Percentiles rank a stretch among this genome's conserved stretches.
Conservation (phyloP, 2,329 filamentous ascomycete genomes). For the Arthroderma sp. region DNA sequence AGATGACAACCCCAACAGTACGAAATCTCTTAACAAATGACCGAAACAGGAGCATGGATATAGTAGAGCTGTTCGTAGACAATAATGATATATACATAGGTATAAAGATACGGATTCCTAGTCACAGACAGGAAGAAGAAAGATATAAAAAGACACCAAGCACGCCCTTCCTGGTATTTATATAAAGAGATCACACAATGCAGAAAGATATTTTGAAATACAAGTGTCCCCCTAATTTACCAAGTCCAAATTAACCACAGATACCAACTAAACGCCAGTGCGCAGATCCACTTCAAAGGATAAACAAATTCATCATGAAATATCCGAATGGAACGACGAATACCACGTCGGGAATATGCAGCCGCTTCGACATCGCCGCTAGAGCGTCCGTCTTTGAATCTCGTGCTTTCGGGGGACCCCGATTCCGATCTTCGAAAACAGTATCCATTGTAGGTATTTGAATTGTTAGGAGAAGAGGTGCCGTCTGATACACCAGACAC, state of each 20-base stretch:
- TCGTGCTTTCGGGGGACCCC: slow-evolving; percentile 26
- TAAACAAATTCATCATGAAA: slow-evolving; percentile 49
- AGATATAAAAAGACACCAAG: too few relatives aligned
- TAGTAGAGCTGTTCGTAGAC: too few relatives aligned
- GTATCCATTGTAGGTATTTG: not conserved
- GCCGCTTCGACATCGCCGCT: slow-evolving; percentile 10
- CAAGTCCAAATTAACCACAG: slow-evolving; percentile 53
- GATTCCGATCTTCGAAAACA: not conserved
- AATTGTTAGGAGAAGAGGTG: too few relatives aligned
- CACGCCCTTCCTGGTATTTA: too few relatives aligned
- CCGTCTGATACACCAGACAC: slow-evolving; percentile 3
- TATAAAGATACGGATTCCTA: too few relatives aligned
- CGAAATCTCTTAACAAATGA: too few relatives aligned
- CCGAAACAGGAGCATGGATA: too few relatives aligned
- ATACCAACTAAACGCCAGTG: slow-evolving; percentile 53
- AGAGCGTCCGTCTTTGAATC: slow-evolving; percentile 17
- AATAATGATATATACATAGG: too few relatives aligned
- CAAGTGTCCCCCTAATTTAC: slow-evolving; percentile 20
- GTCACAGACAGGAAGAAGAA: too few relatives aligned
- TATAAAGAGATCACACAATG: too few relatives aligned
- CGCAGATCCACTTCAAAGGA: slow-evolving; percentile 49
- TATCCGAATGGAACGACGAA: slow-evolving; percentile 23
- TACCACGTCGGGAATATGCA: slow-evolving; percentile 11
- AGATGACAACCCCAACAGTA: too few relatives aligned
- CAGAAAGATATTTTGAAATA: too few relatives aligned